phyloP scores from a whole-genome alignment of 202 grass and related monocot species.

The Hordeum pubiflorum region DNA sequence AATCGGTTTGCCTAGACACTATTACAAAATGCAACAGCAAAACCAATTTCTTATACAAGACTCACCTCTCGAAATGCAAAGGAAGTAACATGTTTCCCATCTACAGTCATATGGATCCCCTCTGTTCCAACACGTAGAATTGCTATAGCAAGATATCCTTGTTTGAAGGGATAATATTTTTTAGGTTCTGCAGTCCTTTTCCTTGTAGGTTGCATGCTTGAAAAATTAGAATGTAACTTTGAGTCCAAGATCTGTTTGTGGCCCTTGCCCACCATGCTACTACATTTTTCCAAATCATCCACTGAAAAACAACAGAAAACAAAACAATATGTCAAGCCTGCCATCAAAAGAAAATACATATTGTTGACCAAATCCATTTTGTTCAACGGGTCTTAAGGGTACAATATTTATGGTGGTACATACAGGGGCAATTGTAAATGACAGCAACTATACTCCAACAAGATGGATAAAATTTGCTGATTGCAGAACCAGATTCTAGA shows the following conservation, averaged over 20 bases:
- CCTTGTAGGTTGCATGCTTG: constrained; percentile 23
- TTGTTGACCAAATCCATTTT: constrained; percentile 1
- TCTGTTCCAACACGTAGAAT: constrained; percentile 64
- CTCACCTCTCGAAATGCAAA: constrained; percentile 70
- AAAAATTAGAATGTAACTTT: constrained; percentile 42
- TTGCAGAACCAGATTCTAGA: background rate
- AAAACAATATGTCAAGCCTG: constrained; percentile 13
- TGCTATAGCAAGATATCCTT: constrained; percentile 83
- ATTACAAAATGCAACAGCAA: background rate
- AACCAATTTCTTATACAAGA: background rate
- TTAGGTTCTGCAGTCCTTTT: constrained; percentile 36
- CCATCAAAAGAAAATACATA: background rate
- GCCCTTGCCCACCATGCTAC: constrained; percentile 46
- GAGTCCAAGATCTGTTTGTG: constrained; percentile 34
- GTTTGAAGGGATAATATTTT: constrained; percentile 76
- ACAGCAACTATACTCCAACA: background rate
- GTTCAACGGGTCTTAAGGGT: background rate
- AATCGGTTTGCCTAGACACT: background rate
- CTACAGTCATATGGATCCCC: constrained; percentile 87
- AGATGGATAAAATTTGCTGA: constrained; percentile 14
- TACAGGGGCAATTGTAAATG: background rate
- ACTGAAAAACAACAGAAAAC: constrained; percentile 50
- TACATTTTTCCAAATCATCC: constrained; percentile 75
- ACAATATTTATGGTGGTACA: constrained; percentile 18
- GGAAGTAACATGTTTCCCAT: constrained; percentile 86